phyloP scores from a whole-genome alignment of 202 grass and related monocot species.

The Cymbopogon flexuosus region DNA sequence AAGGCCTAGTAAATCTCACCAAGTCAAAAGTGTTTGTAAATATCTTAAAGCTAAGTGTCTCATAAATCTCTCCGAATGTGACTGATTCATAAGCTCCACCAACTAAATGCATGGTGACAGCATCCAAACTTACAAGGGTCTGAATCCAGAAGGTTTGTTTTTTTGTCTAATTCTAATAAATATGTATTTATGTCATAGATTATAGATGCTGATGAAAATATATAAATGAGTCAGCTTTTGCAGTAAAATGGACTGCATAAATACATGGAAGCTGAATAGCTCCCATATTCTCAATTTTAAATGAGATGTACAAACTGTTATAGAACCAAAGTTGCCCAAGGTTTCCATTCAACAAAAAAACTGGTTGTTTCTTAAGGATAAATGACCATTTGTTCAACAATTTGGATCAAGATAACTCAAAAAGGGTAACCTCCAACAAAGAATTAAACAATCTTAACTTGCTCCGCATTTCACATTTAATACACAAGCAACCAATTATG shows the following conservation, averaged over 20 bases:
- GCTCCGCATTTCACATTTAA: not conserved
- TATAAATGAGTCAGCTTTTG: too few species aligned
- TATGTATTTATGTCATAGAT: not conserved
- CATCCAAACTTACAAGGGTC: not conserved
- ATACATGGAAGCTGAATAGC: not conserved
- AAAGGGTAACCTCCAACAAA: not conserved
- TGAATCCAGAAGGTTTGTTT: not conserved
- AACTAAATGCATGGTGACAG: not conserved
- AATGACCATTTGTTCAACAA: not conserved
- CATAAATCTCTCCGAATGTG: not conserved
- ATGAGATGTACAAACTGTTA: not conserved
- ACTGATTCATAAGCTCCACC: not conserved
- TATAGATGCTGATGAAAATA: too few species aligned
- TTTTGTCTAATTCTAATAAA: not conserved
- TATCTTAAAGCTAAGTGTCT: not conserved
- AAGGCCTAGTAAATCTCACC: not conserved
- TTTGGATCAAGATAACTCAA: not conserved
- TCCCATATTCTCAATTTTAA: not conserved
- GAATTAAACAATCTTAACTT: not conserved
- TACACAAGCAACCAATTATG: not conserved
- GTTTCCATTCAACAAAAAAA: not conserved
- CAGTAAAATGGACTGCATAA: too few species aligned
- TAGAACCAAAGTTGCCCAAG: not conserved
- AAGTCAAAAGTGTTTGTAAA: not conserved
- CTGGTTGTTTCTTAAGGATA: not conserved